Evolutionary conservation across 495 filamentous ascomycete genomes (phyloP).

Genomic region (Trichoderma orchidacearum): DNA sequence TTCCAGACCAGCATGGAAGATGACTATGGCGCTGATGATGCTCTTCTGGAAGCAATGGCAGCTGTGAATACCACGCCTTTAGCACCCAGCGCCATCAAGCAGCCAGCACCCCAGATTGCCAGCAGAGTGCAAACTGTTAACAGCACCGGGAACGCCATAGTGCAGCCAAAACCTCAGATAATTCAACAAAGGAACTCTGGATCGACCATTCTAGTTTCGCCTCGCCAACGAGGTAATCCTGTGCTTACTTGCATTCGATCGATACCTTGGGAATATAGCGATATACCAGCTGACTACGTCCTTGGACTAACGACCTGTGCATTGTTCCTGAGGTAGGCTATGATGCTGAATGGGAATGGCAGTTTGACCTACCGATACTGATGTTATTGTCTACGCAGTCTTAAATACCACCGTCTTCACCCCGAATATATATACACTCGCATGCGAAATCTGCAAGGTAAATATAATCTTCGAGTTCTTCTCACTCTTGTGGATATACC

Average conservation of each 20-base stretch:
- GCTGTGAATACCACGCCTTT: constrained; percentile 12
- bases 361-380: background rate
- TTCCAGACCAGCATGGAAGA: constrained; percentile 35
- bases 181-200: constrained; percentile 53
- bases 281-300: constrained; percentile 87
- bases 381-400: constrained; percentile 22
- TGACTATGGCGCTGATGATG: constrained; percentile 45
- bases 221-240: constrained; percentile 85
- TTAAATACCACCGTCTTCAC: constrained; percentile 96
- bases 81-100: constrained; percentile 19
- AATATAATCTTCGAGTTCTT: constrained; percentile 73
- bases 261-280: constrained; percentile 92
- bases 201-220: constrained; percentile 72
- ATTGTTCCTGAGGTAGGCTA: constrained; percentile 50
- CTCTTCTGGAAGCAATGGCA: constrained; percentile 37
- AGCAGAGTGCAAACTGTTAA: constrained; percentile 18
- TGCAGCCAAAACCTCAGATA: constrained; percentile 79
- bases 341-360: background rate
- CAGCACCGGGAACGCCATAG: constrained; percentile 37
- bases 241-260: constrained; percentile 69
- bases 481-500: constrained; percentile 88
- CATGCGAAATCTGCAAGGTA: constrained; percentile 62
- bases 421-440: constrained; percentile 96
- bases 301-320: constrained; percentile 80
- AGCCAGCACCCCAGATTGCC: constrained; percentile 27